Percentiles rank a stretch among this genome's conserved stretches.
These are phyloP conservation scores for Aphanomyces stellatus DNA, from an alignment of 352 stramenopile species.

Conservation along the genomic window DNA sequence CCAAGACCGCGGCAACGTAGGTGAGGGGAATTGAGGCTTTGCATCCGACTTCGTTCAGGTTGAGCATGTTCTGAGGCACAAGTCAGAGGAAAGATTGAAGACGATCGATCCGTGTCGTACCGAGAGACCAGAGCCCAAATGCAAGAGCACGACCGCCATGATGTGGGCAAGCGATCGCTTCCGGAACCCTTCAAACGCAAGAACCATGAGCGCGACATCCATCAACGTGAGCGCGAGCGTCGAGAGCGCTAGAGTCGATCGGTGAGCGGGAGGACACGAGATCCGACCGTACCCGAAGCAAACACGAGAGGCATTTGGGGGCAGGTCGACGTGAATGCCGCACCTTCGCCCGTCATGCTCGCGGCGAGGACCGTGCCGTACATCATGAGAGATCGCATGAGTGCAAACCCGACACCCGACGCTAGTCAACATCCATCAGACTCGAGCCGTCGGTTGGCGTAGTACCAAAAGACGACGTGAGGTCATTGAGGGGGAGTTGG, in stretches of 20 bases:
- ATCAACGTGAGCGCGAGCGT: conserved; percentile 65
- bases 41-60: conserved; percentile 72
- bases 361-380: conserved; percentile 69
- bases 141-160: conserved; percentile 48
- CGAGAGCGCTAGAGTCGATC: conserved; percentile 32
- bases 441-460: neutral
- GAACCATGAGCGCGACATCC: conserved; percentile 73
- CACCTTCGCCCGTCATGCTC: conserved; percentile 54
- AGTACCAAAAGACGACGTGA: conserved; percentile 65
- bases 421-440: conserved; percentile 26
- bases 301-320: conserved; percentile 65
- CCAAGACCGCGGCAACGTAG: conserved; percentile 50
- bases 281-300: conserved; percentile 24
- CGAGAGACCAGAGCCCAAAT: conserved; percentile 68
- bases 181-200: conserved; percentile 76
- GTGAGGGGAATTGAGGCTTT: conserved; percentile 64
- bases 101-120: conserved; percentile 24
- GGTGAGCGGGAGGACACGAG: neutral
- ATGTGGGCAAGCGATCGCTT: conserved; percentile 41
- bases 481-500: conserved; percentile 76
- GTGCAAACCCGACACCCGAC: conserved; percentile 62
- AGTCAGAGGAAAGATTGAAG: neutral
- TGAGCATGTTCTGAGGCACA: conserved; percentile 23
- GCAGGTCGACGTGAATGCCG: conserved; percentile 64
- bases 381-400: conserved; percentile 82